These are phyloP conservation scores for Coniella lustricola DNA, from an alignment of 2,329 filamentous ascomycete species.

Conservation along the genomic window DNA sequence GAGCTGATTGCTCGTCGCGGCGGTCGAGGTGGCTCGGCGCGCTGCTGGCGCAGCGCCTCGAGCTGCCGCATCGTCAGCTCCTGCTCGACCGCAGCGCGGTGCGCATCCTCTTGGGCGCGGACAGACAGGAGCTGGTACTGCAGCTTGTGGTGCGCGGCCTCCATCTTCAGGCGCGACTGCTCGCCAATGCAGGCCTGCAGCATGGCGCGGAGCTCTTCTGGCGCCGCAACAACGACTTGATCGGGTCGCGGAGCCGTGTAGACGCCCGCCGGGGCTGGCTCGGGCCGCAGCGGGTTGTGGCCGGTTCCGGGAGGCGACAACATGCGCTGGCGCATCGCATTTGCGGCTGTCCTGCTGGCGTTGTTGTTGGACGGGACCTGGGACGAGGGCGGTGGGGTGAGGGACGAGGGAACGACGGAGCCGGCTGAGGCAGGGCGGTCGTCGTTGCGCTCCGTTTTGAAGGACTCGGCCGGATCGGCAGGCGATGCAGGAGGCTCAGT, in stretches of 20 bases:
- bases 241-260: conserved; percentile 41
- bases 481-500: conserved; percentile 51
- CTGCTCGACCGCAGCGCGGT: conserved; percentile 83
- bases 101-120: conserved; percentile 76
- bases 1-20: conserved; percentile 42
- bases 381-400: conserved; percentile 51
- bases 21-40: conserved; percentile 1
- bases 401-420: conserved; percentile 47
- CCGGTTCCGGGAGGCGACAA: conserved; percentile 49
- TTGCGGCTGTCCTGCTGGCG: conserved; percentile 25
- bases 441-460: conserved; percentile 44
- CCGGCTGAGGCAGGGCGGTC: conserved; percentile 30
- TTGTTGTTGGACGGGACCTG: conserved; percentile 33
- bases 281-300: conserved; percentile 26
- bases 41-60: conserved; percentile 67
- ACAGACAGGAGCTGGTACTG: conserved; percentile 80
- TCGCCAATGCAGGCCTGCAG: conserved; percentile 48
- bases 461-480: conserved; percentile 38
- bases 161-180: conserved; percentile 62
- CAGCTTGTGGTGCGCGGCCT: conserved; percentile 82
- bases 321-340: conserved; percentile 40
- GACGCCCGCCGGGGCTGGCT: conserved; percentile 26
- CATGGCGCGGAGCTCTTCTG: conserved; percentile 51
- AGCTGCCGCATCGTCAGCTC: conserved; percentile 86
- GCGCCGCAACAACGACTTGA: conserved; percentile 45